Conservation (phyloP, 1,284 basidiomycete genomes). For the Phylloboletellus chloephorus region DNA sequence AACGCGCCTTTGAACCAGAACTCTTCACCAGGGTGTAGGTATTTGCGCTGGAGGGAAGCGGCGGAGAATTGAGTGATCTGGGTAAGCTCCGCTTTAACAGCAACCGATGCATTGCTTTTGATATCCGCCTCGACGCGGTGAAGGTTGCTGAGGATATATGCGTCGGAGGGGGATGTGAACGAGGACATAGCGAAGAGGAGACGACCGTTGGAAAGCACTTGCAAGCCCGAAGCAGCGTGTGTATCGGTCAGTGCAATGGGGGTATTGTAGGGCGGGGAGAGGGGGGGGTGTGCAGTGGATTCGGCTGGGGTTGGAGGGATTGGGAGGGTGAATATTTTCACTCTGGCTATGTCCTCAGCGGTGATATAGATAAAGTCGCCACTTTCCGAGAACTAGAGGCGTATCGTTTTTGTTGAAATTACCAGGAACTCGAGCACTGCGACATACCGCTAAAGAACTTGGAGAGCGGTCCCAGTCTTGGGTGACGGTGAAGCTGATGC, state of each 20-base stretch:
- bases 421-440: neutral
- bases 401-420: neutral
- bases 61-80: conserved; percentile 62
- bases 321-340: conserved; percentile 68
- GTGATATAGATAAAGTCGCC: conserved; percentile 67
- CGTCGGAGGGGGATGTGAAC: conserved; percentile 68
- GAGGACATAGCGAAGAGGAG: conserved; percentile 67
- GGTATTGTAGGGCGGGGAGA: conserved; percentile 42
- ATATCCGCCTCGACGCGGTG: conserved; percentile 38
- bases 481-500: conserved; percentile 66
- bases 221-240: conserved; percentile 56
- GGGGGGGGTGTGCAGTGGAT: conserved; percentile 46
- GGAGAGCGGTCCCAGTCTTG: conserved; percentile 83
- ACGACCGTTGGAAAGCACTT: conserved; percentile 52
- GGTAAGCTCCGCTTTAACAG: conserved; percentile 35
- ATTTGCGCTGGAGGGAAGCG: conserved; percentile 50
- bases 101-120: conserved; percentile 23
- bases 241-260: conserved; percentile 57
- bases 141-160: conserved; percentile 54
- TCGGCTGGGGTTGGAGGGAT: conserved; percentile 55
- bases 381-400: conserved; percentile 63
- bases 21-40: conserved; percentile 60
- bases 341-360: conserved; percentile 68
- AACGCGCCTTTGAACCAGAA: conserved; percentile 84
- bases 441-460: conserved; percentile 29